Evolutionary conservation across 1,139 yeast genomes (phyloP).

Genomic region (Yamadazyma epiphylla): DNA sequence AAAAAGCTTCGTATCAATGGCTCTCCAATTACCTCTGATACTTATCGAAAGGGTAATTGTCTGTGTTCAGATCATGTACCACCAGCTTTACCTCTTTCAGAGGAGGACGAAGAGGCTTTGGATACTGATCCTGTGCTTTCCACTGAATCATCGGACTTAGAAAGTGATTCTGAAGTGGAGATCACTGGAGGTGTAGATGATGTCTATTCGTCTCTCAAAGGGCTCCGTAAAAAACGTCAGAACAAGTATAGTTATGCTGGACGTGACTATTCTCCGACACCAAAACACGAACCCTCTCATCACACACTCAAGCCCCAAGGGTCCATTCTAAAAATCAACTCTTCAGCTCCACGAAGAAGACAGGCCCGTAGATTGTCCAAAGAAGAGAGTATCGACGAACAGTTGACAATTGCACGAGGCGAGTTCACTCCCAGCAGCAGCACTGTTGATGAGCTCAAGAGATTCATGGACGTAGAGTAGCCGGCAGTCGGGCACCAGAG

Average conservation of each 20-base stretch:
- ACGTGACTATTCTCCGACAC: slow-evolving; percentile 33
- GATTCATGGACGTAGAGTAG: no score
- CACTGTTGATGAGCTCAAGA: no score
- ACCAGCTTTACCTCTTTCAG: not conserved
- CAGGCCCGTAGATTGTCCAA: no score
- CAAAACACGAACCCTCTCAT: slow-evolving; percentile 44
- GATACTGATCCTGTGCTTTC: slow-evolving; percentile 13
- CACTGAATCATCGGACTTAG: slow-evolving; percentile 27
- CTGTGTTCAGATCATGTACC: not conserved
- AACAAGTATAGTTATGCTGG: slow-evolving; percentile 8
- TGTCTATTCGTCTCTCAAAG: slow-evolving; percentile 10
- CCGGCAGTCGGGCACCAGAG: no score
- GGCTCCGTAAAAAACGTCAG: slow-evolving; percentile 10
- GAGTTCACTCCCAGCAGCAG: no score
- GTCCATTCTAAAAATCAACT: slow-evolving; percentile 35
- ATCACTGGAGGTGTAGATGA: slow-evolving; percentile 12
- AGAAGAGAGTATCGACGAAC: no score
- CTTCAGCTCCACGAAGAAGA: no score
- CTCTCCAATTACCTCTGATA: slow-evolving; percentile 32
- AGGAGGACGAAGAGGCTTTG: slow-evolving; percentile 15
- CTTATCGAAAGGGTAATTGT: slow-evolving; percentile 13
- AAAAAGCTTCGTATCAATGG: slow-evolving; percentile 44
- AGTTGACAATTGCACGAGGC: no score
- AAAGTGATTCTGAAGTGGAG: slow-evolving; percentile 16
- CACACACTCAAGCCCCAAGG: slow-evolving; percentile 39